These are phyloP conservation scores for Blastocystis sp. DNA, from an alignment of 352 stramenopile genomes.

Conservation along the genomic window DNA sequence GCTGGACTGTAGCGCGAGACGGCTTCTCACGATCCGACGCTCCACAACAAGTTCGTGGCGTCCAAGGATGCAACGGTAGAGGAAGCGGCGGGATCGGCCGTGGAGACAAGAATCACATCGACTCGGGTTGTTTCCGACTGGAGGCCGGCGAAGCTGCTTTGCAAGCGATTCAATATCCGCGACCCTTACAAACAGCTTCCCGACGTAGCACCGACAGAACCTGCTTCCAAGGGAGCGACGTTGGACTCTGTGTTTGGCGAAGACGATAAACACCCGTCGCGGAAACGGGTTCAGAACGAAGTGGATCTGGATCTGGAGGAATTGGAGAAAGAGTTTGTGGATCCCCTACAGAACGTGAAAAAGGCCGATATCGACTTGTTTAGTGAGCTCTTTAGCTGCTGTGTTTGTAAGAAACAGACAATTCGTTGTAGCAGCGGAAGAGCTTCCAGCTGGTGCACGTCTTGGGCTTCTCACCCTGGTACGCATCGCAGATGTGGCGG, in stretches of 20 bases:
- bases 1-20: neutral
- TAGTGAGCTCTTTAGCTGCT: constrained; percentile 5
- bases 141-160: constrained; percentile 35
- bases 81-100: neutral
- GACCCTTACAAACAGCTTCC: constrained; percentile 19
- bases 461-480: constrained; percentile 49
- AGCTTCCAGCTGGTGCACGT: constrained; percentile 7
- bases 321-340: constrained; percentile 32
- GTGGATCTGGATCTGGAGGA: constrained; percentile 25
- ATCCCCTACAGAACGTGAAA: constrained; percentile 49
- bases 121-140: neutral
- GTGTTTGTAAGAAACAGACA: constrained; percentile 43
- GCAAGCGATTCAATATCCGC: constrained; percentile 47
- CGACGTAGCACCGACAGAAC: neutral
- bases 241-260: neutral
- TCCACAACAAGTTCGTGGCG: constrained; percentile 20
- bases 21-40: neutral
- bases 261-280: neutral
- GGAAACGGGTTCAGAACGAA: neutral
- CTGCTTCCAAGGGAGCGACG: neutral
- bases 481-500: constrained; percentile 28
- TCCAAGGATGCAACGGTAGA: neutral
- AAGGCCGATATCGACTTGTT: constrained; percentile 50
- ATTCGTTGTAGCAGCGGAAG: neutral
- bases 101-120: neutral